These are phyloP conservation scores for Wickerhamiella brachini DNA, from an alignment of 805 yeast genomes.

Conservation along the genomic window DNA sequence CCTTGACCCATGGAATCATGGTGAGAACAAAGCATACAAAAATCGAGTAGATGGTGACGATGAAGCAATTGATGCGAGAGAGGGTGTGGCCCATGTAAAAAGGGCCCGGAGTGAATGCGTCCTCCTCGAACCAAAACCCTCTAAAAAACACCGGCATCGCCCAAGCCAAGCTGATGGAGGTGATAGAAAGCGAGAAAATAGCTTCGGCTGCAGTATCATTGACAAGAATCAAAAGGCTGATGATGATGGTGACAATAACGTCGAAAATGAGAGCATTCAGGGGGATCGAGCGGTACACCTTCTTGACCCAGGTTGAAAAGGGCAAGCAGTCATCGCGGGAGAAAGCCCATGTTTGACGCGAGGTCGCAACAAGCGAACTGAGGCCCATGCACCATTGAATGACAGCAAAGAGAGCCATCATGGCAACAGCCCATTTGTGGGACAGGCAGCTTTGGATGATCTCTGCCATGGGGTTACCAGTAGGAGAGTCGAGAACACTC, in stretches of 20 bases:
- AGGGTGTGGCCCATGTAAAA: slow-evolving; percentile 41
- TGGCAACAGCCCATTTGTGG: slow-evolving; percentile 11
- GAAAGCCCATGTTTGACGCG: slow-evolving; percentile 56
- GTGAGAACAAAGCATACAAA: slow-evolving; percentile 35
- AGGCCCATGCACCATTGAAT: slow-evolving; percentile 13
- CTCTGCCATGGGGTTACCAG: slow-evolving; percentile 28
- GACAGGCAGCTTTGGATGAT: slow-evolving; percentile 10
- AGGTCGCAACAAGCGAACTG: slow-evolving; percentile 46
- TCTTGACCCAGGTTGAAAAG: slow-evolving; percentile 25
- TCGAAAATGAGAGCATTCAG: slow-evolving; percentile 43
- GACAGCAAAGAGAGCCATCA: slow-evolving; percentile 10
- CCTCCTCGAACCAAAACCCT: slow-evolving; percentile 36
- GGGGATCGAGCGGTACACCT: slow-evolving; percentile 46
- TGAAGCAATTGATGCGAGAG: slow-evolving; percentile 32
- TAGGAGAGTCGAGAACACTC: slow-evolving; percentile 11
- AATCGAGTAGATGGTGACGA: slow-evolving; percentile 33
- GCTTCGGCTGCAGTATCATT: slow-evolving; percentile 52
- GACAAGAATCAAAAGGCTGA: slow-evolving; percentile 43
- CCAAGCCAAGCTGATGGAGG: slow-evolving; percentile 48
- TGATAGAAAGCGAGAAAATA: slow-evolving; percentile 54
- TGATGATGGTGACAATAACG: slow-evolving; percentile 37
- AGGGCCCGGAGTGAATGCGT: slow-evolving; percentile 44
- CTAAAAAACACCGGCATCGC: slow-evolving; percentile 47
- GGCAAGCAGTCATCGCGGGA: slow-evolving; percentile 60
- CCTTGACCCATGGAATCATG: slow-evolving; percentile 46